phyloP scores from a whole-genome alignment of 2,329 filamentous ascomycete genomes.

The Aspergillus japonicus region DNA sequence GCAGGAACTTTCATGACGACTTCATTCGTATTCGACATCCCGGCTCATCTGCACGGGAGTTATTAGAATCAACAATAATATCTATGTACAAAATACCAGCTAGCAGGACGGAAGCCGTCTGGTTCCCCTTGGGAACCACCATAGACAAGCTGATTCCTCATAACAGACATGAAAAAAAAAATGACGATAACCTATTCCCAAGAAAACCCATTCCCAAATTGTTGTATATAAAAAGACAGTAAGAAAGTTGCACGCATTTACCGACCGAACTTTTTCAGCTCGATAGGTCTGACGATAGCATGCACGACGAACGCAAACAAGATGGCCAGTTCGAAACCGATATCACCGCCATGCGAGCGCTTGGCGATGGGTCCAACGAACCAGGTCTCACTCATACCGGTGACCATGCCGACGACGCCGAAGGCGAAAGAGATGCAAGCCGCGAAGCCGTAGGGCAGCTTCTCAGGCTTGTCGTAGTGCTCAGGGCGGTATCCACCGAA shows the following conservation, averaged over 20 bases:
- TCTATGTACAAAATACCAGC: constrained; percentile 11
- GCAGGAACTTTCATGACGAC: not conserved
- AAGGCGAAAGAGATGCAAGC: constrained; percentile 63
- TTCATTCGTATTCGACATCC: not conserved
- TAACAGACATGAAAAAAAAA: not conserved
- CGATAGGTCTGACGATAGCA: constrained; percentile 50
- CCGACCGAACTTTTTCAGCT: constrained; percentile 46
- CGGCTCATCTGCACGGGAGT: constrained; percentile 5
- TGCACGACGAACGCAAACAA: constrained; percentile 58
- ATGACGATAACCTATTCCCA: not conserved
- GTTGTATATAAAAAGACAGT: not conserved
- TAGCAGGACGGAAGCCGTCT: not conserved
- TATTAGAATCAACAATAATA: constrained; percentile 6
- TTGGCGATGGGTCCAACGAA: constrained; percentile 66
- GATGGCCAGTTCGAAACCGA: constrained; percentile 67
- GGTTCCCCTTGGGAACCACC: not conserved
- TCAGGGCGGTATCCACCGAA: constrained; percentile 60
- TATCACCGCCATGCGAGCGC: constrained; percentile 59
- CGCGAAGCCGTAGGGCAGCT: constrained; percentile 63
- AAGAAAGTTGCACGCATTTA: constrained; percentile 25
- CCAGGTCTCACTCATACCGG: constrained; percentile 71
- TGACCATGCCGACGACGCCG: constrained; percentile 64
- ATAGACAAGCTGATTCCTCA: constrained; percentile 10
- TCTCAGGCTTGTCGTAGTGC: constrained; percentile 56
- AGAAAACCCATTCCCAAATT: constrained; percentile 10